Evolutionary conservation across 108 stramenopile genomes (phyloP).

Genomic region (Conticribra weissflogii): DNA sequence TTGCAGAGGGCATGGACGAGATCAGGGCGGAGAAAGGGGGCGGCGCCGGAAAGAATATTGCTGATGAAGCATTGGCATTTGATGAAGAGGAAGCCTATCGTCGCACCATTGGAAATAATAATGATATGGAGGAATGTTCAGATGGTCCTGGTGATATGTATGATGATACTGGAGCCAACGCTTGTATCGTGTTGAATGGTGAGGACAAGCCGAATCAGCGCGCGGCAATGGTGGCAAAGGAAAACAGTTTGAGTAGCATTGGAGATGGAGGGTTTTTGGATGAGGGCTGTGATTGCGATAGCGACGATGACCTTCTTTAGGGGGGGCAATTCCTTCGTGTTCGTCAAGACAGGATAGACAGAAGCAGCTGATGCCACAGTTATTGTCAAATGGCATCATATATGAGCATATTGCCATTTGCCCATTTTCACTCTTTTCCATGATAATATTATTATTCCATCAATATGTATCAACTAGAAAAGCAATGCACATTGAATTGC

Average conservation of each 20-base stretch:
- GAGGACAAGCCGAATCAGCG: not conserved
- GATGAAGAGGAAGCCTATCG: constrained; percentile 51
- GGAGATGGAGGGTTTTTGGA: constrained; percentile 27
- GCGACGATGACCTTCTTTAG: constrained; percentile 57
- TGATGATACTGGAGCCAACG: not conserved
- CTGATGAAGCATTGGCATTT: constrained; percentile 7
- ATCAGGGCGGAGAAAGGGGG: constrained; percentile 2
- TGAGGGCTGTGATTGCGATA: constrained; percentile 35
- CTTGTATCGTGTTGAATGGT: not conserved
- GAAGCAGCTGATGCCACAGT: too few relatives aligned
- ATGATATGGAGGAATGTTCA: not conserved
- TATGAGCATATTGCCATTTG: too few relatives aligned
- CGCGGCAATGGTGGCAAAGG: not conserved
- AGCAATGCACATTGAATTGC: too few relatives aligned
- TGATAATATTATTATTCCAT: too few relatives aligned
- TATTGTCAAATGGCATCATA: too few relatives aligned
- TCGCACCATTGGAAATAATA: not conserved
- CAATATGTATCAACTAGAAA: too few relatives aligned
- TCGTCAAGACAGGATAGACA: too few relatives aligned
- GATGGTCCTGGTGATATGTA: not conserved
- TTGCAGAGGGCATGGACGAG: constrained; percentile 12
- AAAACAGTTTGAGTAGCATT: not conserved
- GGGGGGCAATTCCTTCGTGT: too few relatives aligned
- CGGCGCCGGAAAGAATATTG: not conserved
- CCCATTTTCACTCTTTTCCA: too few relatives aligned